phyloP scores from a whole-genome alignment of 169 alveolate species.

The Cryptosporidium xiaoi region DNA sequence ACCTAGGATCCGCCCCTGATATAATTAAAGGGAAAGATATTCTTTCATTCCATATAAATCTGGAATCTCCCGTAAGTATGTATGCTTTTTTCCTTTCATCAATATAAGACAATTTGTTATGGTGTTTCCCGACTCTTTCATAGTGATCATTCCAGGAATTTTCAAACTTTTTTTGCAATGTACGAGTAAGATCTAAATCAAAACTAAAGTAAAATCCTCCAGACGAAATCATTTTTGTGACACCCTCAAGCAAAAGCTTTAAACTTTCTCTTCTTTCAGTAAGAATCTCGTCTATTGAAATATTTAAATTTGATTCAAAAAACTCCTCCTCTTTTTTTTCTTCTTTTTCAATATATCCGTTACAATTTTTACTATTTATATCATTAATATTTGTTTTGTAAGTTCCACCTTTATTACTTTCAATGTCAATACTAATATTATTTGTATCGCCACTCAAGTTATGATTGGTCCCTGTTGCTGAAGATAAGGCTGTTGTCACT shows the following conservation, averaged over 20 bases:
- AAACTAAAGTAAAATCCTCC: conserved; percentile 73
- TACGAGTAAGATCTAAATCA: conserved; percentile 53
- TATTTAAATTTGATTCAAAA: neutral
- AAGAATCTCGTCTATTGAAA: conserved; percentile 40
- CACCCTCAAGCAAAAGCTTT: conserved; percentile 50
- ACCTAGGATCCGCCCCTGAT: conserved; percentile 77
- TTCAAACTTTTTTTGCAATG: conserved; percentile 50
- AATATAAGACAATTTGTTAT: neutral
- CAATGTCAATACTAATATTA: neutral
- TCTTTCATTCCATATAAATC: conserved; percentile 62
- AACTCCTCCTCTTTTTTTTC: neutral
- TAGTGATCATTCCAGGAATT: conserved; percentile 14
- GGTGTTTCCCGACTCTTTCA: conserved; percentile 37
- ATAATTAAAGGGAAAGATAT: conserved; percentile 45
- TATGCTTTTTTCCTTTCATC: conserved; percentile 35
- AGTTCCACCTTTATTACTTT: neutral
- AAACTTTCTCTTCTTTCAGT: conserved; percentile 23
- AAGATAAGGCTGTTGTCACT: conserved; percentile 42
- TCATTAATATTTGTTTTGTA: neutral
- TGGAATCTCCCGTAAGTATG: conserved; percentile 46
- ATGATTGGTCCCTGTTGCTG: neutral
- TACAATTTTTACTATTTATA: neutral
- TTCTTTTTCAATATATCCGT: too few species aligned
- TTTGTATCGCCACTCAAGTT: neutral
- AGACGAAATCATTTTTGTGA: conserved; percentile 60